These are phyloP conservation scores for Nicotiana paniculata DNA, from an alignment of 257 asterid genomes.

Conservation along the genomic window DNA sequence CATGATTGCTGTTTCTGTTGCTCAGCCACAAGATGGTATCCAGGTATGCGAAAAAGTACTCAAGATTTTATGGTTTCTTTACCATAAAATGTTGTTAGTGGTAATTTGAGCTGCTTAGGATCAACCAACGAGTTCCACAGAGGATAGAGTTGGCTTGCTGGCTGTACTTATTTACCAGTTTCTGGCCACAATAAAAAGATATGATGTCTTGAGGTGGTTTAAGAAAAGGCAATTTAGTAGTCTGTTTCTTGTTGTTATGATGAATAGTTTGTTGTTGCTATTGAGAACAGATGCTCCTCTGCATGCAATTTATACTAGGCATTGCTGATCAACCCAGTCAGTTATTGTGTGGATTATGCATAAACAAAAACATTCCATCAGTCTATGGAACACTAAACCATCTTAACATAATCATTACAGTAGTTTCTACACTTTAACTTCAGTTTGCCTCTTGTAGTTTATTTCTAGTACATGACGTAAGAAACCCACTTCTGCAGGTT, in stretches of 20 bases:
- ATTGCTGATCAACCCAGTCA: background rate
- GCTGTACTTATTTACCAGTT: background rate
- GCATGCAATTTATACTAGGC: background rate
- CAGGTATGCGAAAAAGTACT: conserved; percentile 53
- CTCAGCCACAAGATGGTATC: conserved; percentile 95
- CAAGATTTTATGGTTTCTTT: background rate
- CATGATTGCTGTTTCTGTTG: conserved; percentile 70
- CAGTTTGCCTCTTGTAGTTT: background rate
- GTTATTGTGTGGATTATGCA: background rate
- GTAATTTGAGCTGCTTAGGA: background rate
- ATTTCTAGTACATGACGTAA: background rate
- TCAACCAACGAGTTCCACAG: background rate
- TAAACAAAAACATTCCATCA: background rate
- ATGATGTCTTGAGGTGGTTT: background rate
- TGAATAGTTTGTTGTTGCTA: background rate
- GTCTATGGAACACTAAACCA: background rate
- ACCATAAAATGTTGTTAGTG: background rate
- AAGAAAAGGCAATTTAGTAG: background rate
- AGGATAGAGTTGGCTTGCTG: background rate
- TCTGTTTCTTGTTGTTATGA: background rate
- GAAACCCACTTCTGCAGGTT: conserved; percentile 38
- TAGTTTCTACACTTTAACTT: background rate
- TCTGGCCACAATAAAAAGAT: background rate
- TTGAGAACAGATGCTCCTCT: background rate
- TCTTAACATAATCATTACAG: background rate